Evolutionary conservation across 129 eudicot species (phyloP), one percentile per base, ranked within the genome.

Genomic region (Erigeron canadensis): DNA sequence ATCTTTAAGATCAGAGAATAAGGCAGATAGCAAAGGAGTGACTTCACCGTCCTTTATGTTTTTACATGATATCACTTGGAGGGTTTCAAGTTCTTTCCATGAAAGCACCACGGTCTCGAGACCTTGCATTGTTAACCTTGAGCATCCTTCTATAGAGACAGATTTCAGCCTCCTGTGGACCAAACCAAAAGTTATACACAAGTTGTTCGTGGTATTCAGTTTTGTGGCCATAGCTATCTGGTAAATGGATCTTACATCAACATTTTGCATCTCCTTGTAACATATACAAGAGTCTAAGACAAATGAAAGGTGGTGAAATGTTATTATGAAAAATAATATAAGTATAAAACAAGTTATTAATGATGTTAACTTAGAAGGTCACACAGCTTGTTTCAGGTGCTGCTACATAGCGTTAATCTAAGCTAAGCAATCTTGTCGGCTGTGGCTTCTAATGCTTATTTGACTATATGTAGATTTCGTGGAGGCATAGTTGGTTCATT

Each of bases 141-240:
- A 82, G 80, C 96, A 89, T 68, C 98, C 95, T 81, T 94, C 95
- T 69, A 94, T 71, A 11, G 89, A 83, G 28, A 82, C 38, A 34
- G 42, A 74, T 43, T 64, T 87, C 57, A 87, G 71, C 46, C 83
- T 79, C 87, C 96, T 93, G 88, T 18, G 34, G 2, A 58, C 34
- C 47, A 79, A 48, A 60, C 58, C 2, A 76, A 10, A 75, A 44
- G 18, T 76, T 45, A 67, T 7, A 37, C 8, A 34, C 41, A 34
- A 34, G 43, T 66, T 28, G 4, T 41, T 41, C n/a, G n/a, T 40
- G 4, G 44, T 19, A 21, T 40, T 56, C 43, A 57, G 21, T 22
- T 67, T 22, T 11, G 71, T 45, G 70, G 70, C 55, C 55, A 43
- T 65, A n/a, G 43, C 39, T 65, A 8, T 65, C 10, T 65, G n/a